Evolutionary conservation across 208 protist genomes (phyloP), one percentile per base, ranked within the genome.

Genomic region (Trypanosomatidae sp.): DNA sequence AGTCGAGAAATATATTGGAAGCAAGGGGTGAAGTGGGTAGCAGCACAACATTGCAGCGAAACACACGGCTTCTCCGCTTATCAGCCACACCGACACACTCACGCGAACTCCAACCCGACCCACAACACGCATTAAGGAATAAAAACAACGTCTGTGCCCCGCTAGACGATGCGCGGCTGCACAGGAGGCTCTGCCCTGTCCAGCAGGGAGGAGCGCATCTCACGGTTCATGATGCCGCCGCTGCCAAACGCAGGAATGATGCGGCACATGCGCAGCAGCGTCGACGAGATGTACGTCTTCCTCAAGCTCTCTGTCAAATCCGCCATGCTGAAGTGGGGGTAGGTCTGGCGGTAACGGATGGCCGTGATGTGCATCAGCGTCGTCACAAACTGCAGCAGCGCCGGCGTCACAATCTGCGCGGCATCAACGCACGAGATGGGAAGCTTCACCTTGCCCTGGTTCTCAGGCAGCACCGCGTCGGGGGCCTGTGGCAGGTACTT

Each of bases 271-370:
- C 91, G 91, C 66, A 96, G 73, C 49, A 92, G 49, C 43, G 84
- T 89, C 33, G 91, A 84, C 13, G 88, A 91, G 33, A 92, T 28
- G 71, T 95, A 95, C n/a, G 91, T 95, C 44, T 71, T 76, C 36
- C 79, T 79, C 52, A 95, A 72, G 70, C 87, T n/a, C n/a, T n/a
- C n/a, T n/a, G n/a, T n/a, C n/a, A n/a, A n/a, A n/a, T n/a, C n/a
- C n/a, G n/a, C n/a, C n/a, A n/a, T n/a, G n/a, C n/a, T n/a, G n/a
- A n/a, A n/a, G n/a, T n/a, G n/a, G n/a, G n/a, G n/a, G n/a, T n/a
- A n/a, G n/a, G n/a, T 92, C 79, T 95, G 91, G n/a, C 87, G 81
- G 74, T 95, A 95, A 6, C 91, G 91, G 67, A 95, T 95, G 25
- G 91, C 91, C 13, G 84, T 83, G 64, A 96, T 96, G 79, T 96